These are phyloP conservation scores for Epichloe sylvatica DNA, from an alignment of 2,329 filamentous ascomycete genomes.

Conservation along the genomic window DNA sequence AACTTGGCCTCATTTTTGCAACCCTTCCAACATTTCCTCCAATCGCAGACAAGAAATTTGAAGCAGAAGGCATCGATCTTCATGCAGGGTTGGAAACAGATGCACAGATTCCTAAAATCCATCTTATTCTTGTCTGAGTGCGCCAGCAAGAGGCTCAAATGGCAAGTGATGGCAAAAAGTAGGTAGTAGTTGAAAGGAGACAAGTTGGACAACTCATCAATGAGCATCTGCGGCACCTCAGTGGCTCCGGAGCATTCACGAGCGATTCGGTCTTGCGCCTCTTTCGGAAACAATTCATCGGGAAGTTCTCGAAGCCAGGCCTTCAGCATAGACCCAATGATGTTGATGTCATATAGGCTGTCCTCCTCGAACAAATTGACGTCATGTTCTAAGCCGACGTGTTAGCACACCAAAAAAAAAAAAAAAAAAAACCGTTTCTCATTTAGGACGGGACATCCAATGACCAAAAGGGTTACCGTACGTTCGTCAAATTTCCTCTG, in stretches of 20 bases:
- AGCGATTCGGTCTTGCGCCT: conserved; percentile 64
- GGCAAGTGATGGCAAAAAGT: conserved; percentile 91
- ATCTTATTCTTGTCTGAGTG: conserved; percentile 96
- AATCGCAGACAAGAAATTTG: conserved; percentile 87
- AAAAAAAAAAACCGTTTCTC: neutral
- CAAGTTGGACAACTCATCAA: conserved; percentile 86
- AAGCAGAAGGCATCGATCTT: conserved; percentile 93
- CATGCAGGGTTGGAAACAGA: conserved; percentile 94
- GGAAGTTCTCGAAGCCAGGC: conserved; percentile 91
- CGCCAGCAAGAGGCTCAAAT: conserved; percentile 78
- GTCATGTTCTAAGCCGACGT: conserved; percentile 49
- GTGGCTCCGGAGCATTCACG: conserved; percentile 67
- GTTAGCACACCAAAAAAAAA: neutral
- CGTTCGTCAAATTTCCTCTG: conserved; percentile 80
- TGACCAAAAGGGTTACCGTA: conserved; percentile 22
- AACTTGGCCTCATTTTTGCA: conserved; percentile 80
- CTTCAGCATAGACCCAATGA: conserved; percentile 90
- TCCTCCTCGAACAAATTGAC: conserved; percentile 80
- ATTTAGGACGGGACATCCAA: neutral
- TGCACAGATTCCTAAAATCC: conserved; percentile 90
- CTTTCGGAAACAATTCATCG: conserved; percentile 82
- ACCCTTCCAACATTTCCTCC: conserved; percentile 93
- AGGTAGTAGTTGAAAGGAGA: conserved; percentile 96
- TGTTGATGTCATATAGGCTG: conserved; percentile 90
- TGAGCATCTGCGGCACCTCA: conserved; percentile 68